Evolutionary conservation across 306 rosid species (phyloP).

Genomic region (Sicyos baderoa): DNA sequence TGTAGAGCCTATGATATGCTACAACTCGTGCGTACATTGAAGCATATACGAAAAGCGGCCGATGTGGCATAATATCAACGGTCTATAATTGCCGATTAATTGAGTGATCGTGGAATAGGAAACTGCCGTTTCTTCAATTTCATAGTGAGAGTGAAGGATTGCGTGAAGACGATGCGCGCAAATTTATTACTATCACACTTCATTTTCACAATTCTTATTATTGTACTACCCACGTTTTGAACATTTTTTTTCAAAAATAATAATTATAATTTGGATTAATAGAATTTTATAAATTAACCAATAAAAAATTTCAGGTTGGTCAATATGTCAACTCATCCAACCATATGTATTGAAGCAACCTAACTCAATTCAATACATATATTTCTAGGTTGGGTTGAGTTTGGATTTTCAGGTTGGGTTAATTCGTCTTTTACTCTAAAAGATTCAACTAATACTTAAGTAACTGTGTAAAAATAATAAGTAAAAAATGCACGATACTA

Average conservation of each 20-base stretch:
- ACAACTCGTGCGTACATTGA: background rate
- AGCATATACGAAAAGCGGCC: background rate
- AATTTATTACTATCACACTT: background rate
- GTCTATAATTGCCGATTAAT: constrained; percentile 7
- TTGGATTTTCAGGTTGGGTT: too few relatives aligned
- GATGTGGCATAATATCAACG: background rate
- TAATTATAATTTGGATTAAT: too few relatives aligned
- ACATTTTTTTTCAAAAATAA: background rate
- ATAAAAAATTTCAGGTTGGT: too few relatives aligned
- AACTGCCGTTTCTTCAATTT: constrained; percentile 4
- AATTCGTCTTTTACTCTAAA: too few relatives aligned
- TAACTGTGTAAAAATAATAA: too few relatives aligned
- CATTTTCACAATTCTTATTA: background rate
- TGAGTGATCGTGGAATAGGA: constrained; percentile 6
- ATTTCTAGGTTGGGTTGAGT: too few relatives aligned
- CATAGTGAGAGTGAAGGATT: background rate
- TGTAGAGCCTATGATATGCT: background rate
- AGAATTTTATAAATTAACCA: too few relatives aligned
- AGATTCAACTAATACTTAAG: too few relatives aligned
- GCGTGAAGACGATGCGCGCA: background rate
- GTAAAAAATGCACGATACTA: too few relatives aligned
- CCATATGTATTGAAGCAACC: too few relatives aligned
- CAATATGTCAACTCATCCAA: too few relatives aligned
- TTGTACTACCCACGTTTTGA: background rate
- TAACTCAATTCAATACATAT: too few relatives aligned